Percentiles rank a stretch among this genome's conserved stretches.
Evolutionary conservation across 345 rosid species (phyloP).

Genomic region (Lepidium sativum): DNA sequence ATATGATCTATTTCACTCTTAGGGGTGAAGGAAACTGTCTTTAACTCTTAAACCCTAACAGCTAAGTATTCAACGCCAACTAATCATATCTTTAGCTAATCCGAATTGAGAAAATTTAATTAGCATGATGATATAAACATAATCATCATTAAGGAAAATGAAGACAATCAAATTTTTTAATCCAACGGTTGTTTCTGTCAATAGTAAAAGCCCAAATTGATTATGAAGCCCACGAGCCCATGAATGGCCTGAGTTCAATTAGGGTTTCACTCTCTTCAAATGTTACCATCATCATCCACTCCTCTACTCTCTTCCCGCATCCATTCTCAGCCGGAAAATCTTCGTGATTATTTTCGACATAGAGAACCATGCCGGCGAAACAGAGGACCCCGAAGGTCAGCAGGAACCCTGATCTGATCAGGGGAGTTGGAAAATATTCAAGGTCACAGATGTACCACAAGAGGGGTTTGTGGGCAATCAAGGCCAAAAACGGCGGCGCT

Average conservation of each 20-base stretch:
- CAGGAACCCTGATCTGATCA: constrained; percentile 48
- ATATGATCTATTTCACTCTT: constrained; percentile 11
- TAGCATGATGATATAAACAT: no score
- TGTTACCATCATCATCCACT: neutral
- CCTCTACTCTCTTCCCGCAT: neutral
- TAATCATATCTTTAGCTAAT: no score
- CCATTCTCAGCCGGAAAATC: neutral
- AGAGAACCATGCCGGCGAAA: constrained; percentile 36
- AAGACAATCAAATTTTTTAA: no score
- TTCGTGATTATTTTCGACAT: neutral
- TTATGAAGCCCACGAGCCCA: neutral
- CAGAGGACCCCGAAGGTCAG: constrained; percentile 23
- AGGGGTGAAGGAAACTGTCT: constrained; percentile 20
- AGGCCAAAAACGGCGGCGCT: constrained; percentile 79
- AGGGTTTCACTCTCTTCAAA: neutral
- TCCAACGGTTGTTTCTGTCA: no score
- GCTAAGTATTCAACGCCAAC: no score
- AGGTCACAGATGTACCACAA: constrained; percentile 57
- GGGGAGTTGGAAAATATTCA: constrained; percentile 49
- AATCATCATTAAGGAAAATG: no score
- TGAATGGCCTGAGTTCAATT: neutral
- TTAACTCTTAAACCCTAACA: no score
- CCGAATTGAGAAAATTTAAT: no score
- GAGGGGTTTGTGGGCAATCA: constrained; percentile 63
- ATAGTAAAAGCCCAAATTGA: neutral